These are phyloP conservation scores for Ascobolus immersus DNA, from an alignment of 495 filamentous ascomycete species.

Conservation along the genomic window DNA sequence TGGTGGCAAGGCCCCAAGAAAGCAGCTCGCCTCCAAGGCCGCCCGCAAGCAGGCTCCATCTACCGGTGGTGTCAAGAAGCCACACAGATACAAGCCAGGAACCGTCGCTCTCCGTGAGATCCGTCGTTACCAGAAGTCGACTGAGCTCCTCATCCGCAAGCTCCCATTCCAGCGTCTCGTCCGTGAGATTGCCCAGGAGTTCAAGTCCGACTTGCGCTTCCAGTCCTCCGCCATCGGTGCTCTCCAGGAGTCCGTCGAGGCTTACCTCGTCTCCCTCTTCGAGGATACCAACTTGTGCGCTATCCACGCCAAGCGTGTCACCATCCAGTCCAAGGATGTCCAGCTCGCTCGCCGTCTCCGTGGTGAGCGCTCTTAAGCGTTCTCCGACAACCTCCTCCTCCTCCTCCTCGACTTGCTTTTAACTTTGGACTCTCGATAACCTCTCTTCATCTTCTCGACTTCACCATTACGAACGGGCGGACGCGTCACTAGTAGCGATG, in stretches of 20 bases:
- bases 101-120: conserved; percentile 99
- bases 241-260: conserved; percentile 99
- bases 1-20: conserved; percentile 97
- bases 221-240: conserved; percentile 98
- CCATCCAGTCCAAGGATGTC: conserved; percentile 88
- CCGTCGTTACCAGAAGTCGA: conserved; percentile 99
- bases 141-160: conserved; percentile 99
- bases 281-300: conserved; percentile 98
- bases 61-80: conserved; percentile 91
- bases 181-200: conserved; percentile 99
- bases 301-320: conserved; percentile 40
- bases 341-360: conserved; percentile 90
- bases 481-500: too few species aligned
- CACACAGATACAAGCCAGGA: conserved; percentile 99
- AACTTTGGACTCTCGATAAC: conserved; percentile 27
- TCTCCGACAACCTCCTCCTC: conserved; percentile 27
- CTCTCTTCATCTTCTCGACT: conserved; percentile 27
- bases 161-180: conserved; percentile 99
- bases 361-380: conserved; percentile 61
- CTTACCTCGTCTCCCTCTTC: conserved; percentile 99
- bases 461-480: too few species aligned
- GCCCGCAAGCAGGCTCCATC: conserved; percentile 53
- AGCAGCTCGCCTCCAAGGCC: conserved; percentile 81
- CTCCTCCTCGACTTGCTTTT: conserved; percentile 29
- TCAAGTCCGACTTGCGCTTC: conserved; percentile 99